Percentiles rank a stretch among this genome's conserved stretches.
Conservation (phyloP, 306 rosid genomes). For the Parietaria judaica region DNA sequence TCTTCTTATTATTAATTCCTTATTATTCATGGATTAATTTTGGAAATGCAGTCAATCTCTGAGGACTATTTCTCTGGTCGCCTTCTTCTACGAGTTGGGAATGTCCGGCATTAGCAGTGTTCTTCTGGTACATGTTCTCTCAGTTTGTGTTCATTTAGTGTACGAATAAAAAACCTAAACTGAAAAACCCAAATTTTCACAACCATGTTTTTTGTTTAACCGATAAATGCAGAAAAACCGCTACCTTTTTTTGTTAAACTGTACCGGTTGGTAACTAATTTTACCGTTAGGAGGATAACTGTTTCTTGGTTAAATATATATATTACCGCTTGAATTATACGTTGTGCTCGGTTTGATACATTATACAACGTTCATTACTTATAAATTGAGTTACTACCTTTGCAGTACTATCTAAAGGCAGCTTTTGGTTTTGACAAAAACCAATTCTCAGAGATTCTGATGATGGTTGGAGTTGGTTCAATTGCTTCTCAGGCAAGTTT, state of each 20-base stretch:
- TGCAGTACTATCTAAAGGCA: slow-evolving; percentile 83
- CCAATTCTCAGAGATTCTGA: slow-evolving; percentile 62
- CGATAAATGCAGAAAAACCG: too few species aligned
- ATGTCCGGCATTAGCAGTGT: slow-evolving; percentile 60
- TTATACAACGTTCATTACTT: slow-evolving; percentile 2
- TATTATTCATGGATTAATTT: not conserved
- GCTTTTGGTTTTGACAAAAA: slow-evolving; percentile 67
- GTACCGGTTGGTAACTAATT: too few species aligned
- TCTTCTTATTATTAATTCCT: not conserved
- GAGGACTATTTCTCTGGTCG: slow-evolving; percentile 56
- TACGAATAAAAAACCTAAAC: too few species aligned
- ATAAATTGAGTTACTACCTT: slow-evolving; percentile 12
- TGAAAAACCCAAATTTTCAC: too few species aligned
- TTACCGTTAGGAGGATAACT: too few species aligned
- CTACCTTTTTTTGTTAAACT: too few species aligned
- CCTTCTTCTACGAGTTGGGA: slow-evolving; percentile 76
- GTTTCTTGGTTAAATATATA: too few species aligned
- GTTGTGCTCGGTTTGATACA: not conserved
- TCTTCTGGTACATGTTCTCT: slow-evolving; percentile 42
- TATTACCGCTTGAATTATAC: too few species aligned
- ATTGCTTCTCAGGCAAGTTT: slow-evolving; percentile 65
- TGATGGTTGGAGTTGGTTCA: slow-evolving; percentile 70
- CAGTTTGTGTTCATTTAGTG: not conserved
- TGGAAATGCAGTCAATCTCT: slow-evolving; percentile 55
- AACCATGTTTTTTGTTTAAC: too few species aligned